Evolutionary conservation across 257 asterid genomes (phyloP).

Genomic region (Solanum raphanifolium): DNA sequence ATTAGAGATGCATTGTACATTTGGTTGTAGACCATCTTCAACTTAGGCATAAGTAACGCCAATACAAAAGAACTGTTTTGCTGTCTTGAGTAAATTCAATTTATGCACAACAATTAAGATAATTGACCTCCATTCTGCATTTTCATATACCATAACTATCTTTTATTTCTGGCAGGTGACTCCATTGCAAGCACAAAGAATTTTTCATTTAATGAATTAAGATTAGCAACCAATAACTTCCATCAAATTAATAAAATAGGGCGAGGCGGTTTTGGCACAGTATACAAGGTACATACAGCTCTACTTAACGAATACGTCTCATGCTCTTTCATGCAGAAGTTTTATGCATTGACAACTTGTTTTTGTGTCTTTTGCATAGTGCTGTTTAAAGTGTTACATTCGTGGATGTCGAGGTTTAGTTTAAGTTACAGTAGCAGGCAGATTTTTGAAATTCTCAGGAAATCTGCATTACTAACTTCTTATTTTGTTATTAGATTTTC

Average conservation of each 20-base stretch:
- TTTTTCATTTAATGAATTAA: slow-evolving; percentile 54
- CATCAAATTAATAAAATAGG: slow-evolving; percentile 61
- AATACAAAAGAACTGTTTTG: neutral
- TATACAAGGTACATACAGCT: slow-evolving; percentile 70
- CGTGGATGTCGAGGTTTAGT: neutral
- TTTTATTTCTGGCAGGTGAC: slow-evolving; percentile 29
- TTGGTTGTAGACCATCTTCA: neutral
- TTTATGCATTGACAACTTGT: neutral
- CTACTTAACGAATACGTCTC: neutral
- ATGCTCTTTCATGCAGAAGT: neutral
- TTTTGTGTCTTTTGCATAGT: neutral
- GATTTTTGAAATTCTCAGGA: neutral
- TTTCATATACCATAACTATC: slow-evolving; percentile 4
- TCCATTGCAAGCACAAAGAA: slow-evolving; percentile 33
- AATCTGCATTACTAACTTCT: neutral
- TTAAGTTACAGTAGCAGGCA: neutral
- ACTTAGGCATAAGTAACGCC: neutral
- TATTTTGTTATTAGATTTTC: neutral
- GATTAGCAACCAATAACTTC: slow-evolving; percentile 60
- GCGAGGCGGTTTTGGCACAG: slow-evolving; percentile 89
- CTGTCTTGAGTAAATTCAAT: neutral
- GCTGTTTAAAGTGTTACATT: slow-evolving; percentile 2
- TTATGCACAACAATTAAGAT: neutral
- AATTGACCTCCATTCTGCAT: neutral
- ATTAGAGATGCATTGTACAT: neutral